Conservation (phyloP, 305 asterid genomes). For the Fraxinus angustifolia region DNA sequence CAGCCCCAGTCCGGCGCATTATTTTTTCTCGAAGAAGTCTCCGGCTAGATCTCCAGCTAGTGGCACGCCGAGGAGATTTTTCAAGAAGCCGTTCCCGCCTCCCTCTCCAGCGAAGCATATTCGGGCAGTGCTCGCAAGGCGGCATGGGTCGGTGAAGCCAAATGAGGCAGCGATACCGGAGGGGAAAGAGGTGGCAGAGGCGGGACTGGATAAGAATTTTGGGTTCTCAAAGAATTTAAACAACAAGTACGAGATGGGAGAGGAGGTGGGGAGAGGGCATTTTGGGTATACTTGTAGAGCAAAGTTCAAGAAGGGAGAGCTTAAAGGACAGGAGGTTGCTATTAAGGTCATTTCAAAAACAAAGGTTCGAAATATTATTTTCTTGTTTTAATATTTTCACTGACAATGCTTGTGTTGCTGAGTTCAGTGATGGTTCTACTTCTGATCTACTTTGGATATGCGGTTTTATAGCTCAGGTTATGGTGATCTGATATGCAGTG, state of each 20-base stretch:
- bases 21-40: conserved; percentile 56
- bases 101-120: conserved; percentile 99
- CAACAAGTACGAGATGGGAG: conserved; percentile 82
- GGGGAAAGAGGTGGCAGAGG: conserved; percentile 50
- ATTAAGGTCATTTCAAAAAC: conserved; percentile 88
- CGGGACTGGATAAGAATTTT: conserved; percentile 68
- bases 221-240: conserved; percentile 79
- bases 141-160: conserved; percentile 86
- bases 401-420: not conserved
- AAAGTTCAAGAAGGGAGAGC: conserved; percentile 85
- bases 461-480: not conserved
- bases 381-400: not conserved
- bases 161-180: conserved; percentile 66
- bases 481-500: conserved; percentile 27
- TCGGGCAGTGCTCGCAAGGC: conserved; percentile 65
- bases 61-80: conserved; percentile 67
- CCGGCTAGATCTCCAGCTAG: conserved; percentile 81
- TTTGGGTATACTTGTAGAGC: conserved; percentile 93
- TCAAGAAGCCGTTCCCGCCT: conserved; percentile 78
- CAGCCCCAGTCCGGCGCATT: conserved; percentile 59
- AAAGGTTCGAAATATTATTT: conserved; percentile 48
- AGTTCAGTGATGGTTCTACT: conserved; percentile 2
- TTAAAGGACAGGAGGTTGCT: conserved; percentile 88
- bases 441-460: conserved; percentile 21
- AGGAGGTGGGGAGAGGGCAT: conserved; percentile 96